Base-by-base conservation (phyloP, 371 early-diverging fungal genomes). In the Coemansia sp. region DNA sequence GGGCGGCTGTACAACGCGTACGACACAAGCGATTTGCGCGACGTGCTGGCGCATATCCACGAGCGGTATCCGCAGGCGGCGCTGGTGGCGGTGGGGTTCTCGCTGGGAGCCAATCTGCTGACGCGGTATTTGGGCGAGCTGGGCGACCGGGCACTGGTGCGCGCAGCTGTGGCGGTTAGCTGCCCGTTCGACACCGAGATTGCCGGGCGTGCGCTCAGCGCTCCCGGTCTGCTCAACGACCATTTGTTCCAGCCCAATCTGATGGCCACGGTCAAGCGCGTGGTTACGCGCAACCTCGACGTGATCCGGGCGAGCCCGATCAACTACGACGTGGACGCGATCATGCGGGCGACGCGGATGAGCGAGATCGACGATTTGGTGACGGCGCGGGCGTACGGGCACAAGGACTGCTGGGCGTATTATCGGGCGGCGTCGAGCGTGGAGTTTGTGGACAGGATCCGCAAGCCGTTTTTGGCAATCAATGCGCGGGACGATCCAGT, bases 401-500 rank as follows among this genome's bases (percentile, higher is more conserved):
- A 87, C 74, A 77, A 83, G 47, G 89, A 90, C 32, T 94, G 90
- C 31, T 81, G 88, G 67, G 92, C 91, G 48, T 94, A 94, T 70
- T 96, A 96, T 66, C 81, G 86, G 9, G 86, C 84, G 55, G 92
- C 87, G 0, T 88, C 88, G 29, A 88, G 83, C 34, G 80, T 81
- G 3, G 87, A 85, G 24, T 87, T 81, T 10, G 78, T 96, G 32
- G 84, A 87, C 14, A 81, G 84, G 12, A 89, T 92, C 12, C 77
- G 81, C 7, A 79, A 87, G 10, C 95, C 95, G 5, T 81, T 90
- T 60, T 72, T 94, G 12, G 90, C 91, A 49, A 78, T 94, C 29
- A 92, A 87, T 62, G 87, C 97, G 7, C 44, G 84, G 51, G 97
- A 98, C 69, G 99, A 99, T 69, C 97, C 97, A 1, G 86, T 99